These are phyloP conservation scores for Fragaria iinumae DNA, from an alignment of 306 rosid species.

Conservation along the genomic window DNA sequence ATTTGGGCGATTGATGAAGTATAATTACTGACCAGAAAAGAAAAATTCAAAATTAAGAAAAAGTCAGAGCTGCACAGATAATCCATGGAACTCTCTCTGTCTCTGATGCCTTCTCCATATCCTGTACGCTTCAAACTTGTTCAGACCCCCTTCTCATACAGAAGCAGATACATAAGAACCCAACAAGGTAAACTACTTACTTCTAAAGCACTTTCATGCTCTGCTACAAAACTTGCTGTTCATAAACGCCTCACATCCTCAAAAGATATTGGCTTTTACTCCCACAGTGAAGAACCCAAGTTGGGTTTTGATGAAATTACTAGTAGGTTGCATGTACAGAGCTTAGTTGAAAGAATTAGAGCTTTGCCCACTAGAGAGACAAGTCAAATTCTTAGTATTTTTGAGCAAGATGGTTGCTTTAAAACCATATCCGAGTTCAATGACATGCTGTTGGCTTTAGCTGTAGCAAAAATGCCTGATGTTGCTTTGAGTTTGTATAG, in stretches of 20 bases:
- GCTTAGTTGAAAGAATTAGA: slow-evolving; percentile 31
- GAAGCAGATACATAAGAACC: slow-evolving; percentile 18
- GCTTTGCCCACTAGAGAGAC: slow-evolving; percentile 30
- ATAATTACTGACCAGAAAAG: too few species aligned
- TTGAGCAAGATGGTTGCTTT: slow-evolving; percentile 25
- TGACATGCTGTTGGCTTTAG: slow-evolving; percentile 49
- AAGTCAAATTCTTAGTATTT: slow-evolving; percentile 20
- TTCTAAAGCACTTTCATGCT: slow-evolving; percentile 3
- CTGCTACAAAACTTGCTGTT: slow-evolving; percentile 8
- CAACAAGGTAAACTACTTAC: slow-evolving; percentile 22
- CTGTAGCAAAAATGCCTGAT: slow-evolving; percentile 28
- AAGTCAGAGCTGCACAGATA: neutral
- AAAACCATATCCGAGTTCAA: slow-evolving; percentile 47
- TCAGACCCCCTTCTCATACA: slow-evolving; percentile 28
- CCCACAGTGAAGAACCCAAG: slow-evolving; percentile 7
- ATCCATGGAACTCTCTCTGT: slow-evolving; percentile 4
- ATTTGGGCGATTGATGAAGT: too few species aligned
- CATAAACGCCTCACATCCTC: neutral
- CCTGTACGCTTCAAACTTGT: slow-evolving; percentile 20
- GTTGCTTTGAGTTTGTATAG: slow-evolving; percentile 42
- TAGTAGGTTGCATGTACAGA: slow-evolving; percentile 27
- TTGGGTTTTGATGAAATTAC: slow-evolving; percentile 22
- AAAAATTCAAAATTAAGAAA: too few species aligned
- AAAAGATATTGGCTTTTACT: slow-evolving; percentile 7
- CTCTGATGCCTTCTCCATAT: slow-evolving; percentile 18